A percentile compares a stretch with the other conserved stretches of the same genome.
Conservation (phyloP, 163 green algal species). For the Scenedesmus sp. region DNA sequence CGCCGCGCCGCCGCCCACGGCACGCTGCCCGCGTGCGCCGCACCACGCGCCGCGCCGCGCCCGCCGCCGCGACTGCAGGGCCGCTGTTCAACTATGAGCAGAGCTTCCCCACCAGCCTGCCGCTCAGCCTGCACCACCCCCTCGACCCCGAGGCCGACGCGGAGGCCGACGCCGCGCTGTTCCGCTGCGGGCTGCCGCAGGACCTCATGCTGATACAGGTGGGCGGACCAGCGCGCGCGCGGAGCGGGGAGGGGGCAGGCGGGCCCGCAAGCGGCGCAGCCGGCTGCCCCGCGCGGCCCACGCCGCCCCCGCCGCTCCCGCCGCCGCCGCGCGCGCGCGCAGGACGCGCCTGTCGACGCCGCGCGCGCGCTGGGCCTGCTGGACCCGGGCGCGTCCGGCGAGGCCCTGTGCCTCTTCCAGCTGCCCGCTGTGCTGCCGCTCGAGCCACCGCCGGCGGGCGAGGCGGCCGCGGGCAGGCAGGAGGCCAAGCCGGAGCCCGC, state of each 20-base stretch:
- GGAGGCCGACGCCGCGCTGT: neutral
- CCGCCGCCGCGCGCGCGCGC: too few species aligned
- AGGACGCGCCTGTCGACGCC: constrained; percentile 34
- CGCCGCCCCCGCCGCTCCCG: too few species aligned
- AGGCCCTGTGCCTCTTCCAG: constrained; percentile 43
- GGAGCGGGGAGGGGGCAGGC: neutral
- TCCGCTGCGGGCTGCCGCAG: constrained; percentile 24
- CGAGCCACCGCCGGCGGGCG: neutral
- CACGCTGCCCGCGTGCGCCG: too few species aligned
- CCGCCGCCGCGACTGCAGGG: neutral
- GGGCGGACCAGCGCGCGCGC: neutral
- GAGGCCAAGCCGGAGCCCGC: constrained; percentile 1
- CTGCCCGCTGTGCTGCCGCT: constrained; percentile 40
- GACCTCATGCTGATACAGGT: constrained; percentile 34
- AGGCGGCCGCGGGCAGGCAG: too few species aligned
- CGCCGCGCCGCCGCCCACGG: too few species aligned
- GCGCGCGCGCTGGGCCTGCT: constrained; percentile 20
- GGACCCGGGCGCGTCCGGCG: constrained; percentile 20
- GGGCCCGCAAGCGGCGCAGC: too few species aligned
- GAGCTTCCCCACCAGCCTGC: constrained; percentile 74
- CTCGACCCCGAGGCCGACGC: neutral
- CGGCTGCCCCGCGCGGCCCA: too few species aligned
- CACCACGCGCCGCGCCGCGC: neutral
- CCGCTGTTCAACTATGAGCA: constrained; percentile 65
- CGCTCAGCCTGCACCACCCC: constrained; percentile 50